These are phyloP conservation scores for Psilocybe azurescens DNA, from an alignment of 768 basidiomycete genomes.

Conservation along the genomic window DNA sequence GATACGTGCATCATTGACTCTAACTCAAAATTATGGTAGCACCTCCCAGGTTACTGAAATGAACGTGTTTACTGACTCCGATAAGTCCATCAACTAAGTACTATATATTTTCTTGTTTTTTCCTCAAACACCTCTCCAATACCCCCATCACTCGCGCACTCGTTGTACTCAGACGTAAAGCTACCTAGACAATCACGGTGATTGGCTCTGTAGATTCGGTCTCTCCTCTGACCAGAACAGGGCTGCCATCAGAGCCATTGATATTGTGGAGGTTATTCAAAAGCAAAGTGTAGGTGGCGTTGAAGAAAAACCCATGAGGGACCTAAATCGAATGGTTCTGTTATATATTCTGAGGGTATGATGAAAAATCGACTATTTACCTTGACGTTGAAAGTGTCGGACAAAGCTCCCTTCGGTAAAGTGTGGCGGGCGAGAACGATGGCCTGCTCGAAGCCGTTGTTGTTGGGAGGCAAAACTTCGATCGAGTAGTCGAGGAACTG, in stretches of 20 bases:
- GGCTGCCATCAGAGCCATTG: constrained; percentile 10
- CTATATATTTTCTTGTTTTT: not conserved
- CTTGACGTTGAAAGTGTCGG: constrained; percentile 5
- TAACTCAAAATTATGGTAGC: no score
- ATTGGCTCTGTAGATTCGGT: not conserved
- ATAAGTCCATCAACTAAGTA: not conserved
- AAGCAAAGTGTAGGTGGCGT: constrained; percentile 7
- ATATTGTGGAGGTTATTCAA: constrained; percentile 11
- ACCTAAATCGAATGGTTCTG: not conserved
- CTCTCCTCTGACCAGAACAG: not conserved
- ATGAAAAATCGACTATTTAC: not conserved
- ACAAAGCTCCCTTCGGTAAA: not conserved
- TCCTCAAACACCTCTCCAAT: no score
- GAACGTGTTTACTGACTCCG: no score
- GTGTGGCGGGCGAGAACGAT: constrained; percentile 9
- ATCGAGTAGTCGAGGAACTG: constrained; percentile 13
- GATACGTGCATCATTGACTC: no score
- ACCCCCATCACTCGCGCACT: no score
- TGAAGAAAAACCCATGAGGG: constrained; percentile 11
- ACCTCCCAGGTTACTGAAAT: no score
- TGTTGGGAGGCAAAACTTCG: constrained; percentile 2
- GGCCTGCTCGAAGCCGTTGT: constrained; percentile 14
- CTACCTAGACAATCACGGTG: not conserved
- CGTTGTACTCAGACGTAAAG: not conserved
- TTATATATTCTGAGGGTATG: not conserved